Evolutionary conservation across 192 early-diverging fungal species (phyloP).

Genomic region (Coemansia interrupta): DNA sequence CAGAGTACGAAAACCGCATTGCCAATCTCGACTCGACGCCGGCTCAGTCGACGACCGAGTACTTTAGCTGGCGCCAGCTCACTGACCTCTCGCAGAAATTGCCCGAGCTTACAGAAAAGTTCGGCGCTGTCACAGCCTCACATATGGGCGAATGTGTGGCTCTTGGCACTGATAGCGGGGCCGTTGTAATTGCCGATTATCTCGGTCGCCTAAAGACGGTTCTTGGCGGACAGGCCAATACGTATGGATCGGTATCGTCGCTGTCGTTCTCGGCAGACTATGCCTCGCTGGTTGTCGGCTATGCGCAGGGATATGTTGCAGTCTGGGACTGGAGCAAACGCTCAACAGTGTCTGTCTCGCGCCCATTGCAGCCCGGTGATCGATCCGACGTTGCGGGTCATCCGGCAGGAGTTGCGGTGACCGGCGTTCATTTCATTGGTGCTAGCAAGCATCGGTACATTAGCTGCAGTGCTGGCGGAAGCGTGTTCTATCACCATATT

Average conservation of each 20-base stretch:
- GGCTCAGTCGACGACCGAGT: constrained; percentile 35
- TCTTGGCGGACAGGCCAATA: constrained; percentile 12
- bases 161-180: constrained; percentile 38
- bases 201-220: constrained; percentile 36
- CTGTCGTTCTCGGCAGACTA: constrained; percentile 44
- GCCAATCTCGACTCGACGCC: constrained; percentile 39
- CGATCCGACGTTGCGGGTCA: constrained; percentile 23
- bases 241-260: constrained; percentile 40
- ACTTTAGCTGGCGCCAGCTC: constrained; percentile 49
- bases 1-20: constrained; percentile 50
- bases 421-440: constrained; percentile 38
- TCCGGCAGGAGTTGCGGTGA: constrained; percentile 31
- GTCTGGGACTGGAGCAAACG: constrained; percentile 51
- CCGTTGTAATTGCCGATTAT: constrained; percentile 37
- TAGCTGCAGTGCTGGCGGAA: constrained; percentile 38
- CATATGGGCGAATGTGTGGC: constrained; percentile 42
- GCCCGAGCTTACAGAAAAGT: constrained; percentile 31
- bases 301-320: constrained; percentile 36
- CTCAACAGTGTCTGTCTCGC: constrained; percentile 29
- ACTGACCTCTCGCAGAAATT: constrained; percentile 32
- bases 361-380: constrained; percentile 34
- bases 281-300: constrained; percentile 31
- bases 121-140: constrained; percentile 28
- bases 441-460: constrained; percentile 46
- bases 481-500: constrained; percentile 50